Percentiles rank a stretch among this genome's conserved stretches.
These are phyloP conservation scores for Ustilago vetiveriae DNA, from an alignment of 1,284 basidiomycete species.

Conservation along the genomic window DNA sequence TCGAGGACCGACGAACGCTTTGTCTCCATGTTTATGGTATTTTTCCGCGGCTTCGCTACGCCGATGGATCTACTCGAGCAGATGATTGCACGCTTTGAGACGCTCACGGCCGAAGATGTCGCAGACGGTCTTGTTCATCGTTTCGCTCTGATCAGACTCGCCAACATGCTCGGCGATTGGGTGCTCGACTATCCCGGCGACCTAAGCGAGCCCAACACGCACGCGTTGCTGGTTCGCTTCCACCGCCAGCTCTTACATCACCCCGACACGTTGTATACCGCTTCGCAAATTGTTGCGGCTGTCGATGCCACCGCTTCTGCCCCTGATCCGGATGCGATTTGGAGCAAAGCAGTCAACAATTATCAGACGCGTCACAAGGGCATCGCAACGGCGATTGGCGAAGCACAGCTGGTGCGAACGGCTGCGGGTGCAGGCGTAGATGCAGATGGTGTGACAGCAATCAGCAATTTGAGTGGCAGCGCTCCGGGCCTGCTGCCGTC, in stretches of 20 bases:
- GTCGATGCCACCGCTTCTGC: constrained; percentile 45
- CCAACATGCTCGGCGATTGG: constrained; percentile 60
- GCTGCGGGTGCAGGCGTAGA: constrained; percentile 1
- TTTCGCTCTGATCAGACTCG: constrained; percentile 54
- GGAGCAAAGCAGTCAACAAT: constrained; percentile 55
- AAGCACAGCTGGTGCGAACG: constrained; percentile 5
- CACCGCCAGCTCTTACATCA: constrained; percentile 48
- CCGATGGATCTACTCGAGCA: constrained; percentile 57
- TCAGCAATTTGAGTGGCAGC: constrained; percentile 25
- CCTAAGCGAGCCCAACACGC: constrained; percentile 53
- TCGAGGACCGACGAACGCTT: constrained; percentile 55
- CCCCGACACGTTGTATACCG: constrained; percentile 49
- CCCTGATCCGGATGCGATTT: constrained; percentile 54
- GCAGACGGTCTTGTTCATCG: constrained; percentile 53
- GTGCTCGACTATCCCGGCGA: constrained; percentile 63
- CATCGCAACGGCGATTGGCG: constrained; percentile 4
- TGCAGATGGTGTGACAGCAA: background rate
- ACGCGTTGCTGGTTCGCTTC: constrained; percentile 41
- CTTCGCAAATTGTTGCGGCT: constrained; percentile 33
- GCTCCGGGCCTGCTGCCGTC: constrained; percentile 4
- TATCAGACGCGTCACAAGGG: constrained; percentile 35
- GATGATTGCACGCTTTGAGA: constrained; percentile 52
- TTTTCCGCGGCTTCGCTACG: constrained; percentile 59
- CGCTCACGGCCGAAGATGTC: constrained; percentile 45
- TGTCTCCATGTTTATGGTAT: constrained; percentile 60